phyloP scores from a whole-genome alignment of 768 basidiomycete species.

The Daedalea quercina region DNA sequence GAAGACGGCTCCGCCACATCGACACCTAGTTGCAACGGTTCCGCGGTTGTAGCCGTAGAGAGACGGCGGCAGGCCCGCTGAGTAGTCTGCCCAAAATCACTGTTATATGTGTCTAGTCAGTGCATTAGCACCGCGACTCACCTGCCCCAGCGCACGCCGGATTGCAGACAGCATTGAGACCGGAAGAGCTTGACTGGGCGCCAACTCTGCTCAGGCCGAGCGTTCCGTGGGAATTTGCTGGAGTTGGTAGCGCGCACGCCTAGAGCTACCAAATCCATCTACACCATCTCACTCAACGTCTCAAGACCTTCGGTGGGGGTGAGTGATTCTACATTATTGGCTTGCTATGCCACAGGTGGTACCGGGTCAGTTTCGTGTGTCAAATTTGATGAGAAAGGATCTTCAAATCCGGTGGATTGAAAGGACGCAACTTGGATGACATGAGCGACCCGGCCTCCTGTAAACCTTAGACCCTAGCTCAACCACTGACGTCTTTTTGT shows the following conservation, averaged over 20 bases:
- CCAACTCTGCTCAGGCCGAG: not conserved
- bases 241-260: not conserved
- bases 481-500: constrained; percentile 3
- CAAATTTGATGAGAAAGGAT: not conserved
- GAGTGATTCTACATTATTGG: constrained; percentile 22
- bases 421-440: constrained; percentile 30
- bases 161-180: constrained; percentile 19
- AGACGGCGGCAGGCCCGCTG: constrained; percentile 8
- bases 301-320: constrained; percentile 31
- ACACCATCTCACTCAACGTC: constrained; percentile 14
- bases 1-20: not conserved
- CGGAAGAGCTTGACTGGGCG: not conserved
- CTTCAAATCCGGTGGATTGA: constrained; percentile 34
- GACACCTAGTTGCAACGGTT: not conserved
- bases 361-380: not conserved
- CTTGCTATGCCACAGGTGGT: constrained; percentile 5
- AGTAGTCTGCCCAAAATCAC: constrained; percentile 1
- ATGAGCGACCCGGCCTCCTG: constrained; percentile 11
- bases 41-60: constrained; percentile 8
- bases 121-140: constrained; percentile 3
- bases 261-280: not conserved
- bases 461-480: not conserved
- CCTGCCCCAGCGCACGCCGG: constrained; percentile 17
- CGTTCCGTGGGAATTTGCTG: constrained; percentile 4
- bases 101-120: not conserved